Evolutionary conservation across 2,329 filamentous ascomycete genomes (phyloP).

Genomic region (Alternaria postmessia): DNA sequence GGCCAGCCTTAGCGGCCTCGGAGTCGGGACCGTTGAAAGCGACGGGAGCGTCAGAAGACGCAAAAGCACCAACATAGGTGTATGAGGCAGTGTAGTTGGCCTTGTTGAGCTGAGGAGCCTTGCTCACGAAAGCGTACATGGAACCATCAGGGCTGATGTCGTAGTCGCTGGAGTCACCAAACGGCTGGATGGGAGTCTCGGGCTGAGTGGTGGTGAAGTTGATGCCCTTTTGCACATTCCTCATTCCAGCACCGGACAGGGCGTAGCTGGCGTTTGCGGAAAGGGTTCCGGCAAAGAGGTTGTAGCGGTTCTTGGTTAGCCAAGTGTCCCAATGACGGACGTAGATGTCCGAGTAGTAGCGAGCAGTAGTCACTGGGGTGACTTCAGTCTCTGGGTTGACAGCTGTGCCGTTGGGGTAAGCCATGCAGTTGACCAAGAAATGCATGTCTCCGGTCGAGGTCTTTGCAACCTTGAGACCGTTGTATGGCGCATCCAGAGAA

Average conservation of each 20-base stretch:
- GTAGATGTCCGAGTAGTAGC: slow-evolving; percentile 77
- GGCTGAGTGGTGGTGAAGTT: slow-evolving; percentile 61
- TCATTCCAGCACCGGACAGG: slow-evolving; percentile 47
- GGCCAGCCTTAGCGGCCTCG: slow-evolving; percentile 41
- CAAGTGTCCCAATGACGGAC: slow-evolving; percentile 85
- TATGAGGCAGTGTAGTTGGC: slow-evolving; percentile 83
- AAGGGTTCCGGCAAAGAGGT: slow-evolving; percentile 76
- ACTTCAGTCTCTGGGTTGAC: slow-evolving; percentile 70
- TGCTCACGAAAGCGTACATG: slow-evolving; percentile 71
- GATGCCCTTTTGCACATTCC: slow-evolving; percentile 69
- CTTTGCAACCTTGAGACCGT: slow-evolving; percentile 59
- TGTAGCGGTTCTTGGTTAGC: slow-evolving; percentile 71
- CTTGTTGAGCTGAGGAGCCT: slow-evolving; percentile 74
- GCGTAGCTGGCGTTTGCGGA: slow-evolving; percentile 38
- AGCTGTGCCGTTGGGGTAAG: slow-evolving; percentile 73
- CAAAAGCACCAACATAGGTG: slow-evolving; percentile 75
- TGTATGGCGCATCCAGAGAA: slow-evolving; percentile 57
- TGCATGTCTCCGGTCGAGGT: slow-evolving; percentile 52
- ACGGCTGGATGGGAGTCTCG: slow-evolving; percentile 76
- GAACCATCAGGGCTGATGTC: slow-evolving; percentile 73
- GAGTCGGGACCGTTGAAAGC: slow-evolving; percentile 47
- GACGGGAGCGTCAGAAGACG: slow-evolving; percentile 59
- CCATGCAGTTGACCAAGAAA: slow-evolving; percentile 65
- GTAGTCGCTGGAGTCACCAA: slow-evolving; percentile 80
- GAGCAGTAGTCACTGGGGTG: slow-evolving; percentile 68